A percentile compares a stretch with the other conserved stretches of the same genome.
Conservation (phyloP, 495 filamentous ascomycete genomes). For the Rostrohypoxylon terebratum region DNA sequence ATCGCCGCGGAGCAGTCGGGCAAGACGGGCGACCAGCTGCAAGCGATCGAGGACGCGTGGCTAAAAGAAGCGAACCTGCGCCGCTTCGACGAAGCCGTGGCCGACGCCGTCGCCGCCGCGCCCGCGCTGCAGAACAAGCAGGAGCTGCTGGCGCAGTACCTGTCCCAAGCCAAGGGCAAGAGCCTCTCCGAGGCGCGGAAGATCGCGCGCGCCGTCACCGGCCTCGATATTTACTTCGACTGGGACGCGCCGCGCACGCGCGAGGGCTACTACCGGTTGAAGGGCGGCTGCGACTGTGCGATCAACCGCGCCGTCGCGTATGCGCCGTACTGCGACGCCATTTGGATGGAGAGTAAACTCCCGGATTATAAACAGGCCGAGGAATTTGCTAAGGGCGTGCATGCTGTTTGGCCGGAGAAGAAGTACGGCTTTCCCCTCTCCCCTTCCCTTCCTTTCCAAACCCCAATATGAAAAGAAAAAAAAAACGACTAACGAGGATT, state of each 20-base stretch:
- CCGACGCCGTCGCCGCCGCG: constrained; percentile 77
- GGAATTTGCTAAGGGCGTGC: constrained; percentile 94
- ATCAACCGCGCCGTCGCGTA: constrained; percentile 93
- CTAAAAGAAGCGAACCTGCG: constrained; percentile 83
- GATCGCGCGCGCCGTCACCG: constrained; percentile 81
- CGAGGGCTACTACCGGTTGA: constrained; percentile 93
- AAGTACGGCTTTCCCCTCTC: constrained; percentile 70
- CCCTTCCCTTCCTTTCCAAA: background rate
- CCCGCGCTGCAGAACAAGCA: constrained; percentile 72
- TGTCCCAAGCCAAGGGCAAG: constrained; percentile 77
- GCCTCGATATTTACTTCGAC: constrained; percentile 87
- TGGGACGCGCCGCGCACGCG: constrained; percentile 92
- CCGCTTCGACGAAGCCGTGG: constrained; percentile 89
- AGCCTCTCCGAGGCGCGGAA: constrained; percentile 84
- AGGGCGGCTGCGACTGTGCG: constrained; percentile 91
- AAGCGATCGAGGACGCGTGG: constrained; percentile 95
- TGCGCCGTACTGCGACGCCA: constrained; percentile 92
- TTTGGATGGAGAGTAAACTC: constrained; percentile 99
- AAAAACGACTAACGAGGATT: too few relatives aligned
- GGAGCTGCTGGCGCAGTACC: constrained; percentile 73
- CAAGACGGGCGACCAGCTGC: constrained; percentile 82
- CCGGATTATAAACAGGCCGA: constrained; percentile 92
- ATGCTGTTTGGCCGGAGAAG: constrained; percentile 94
- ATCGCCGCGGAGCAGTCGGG: constrained; percentile 83
- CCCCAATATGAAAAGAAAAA: too few relatives aligned